Evolutionary conservation across 257 asterid species (phyloP), one percentile per base, ranked within the genome.

Genomic region (Ligustrum vulgare): DNA sequence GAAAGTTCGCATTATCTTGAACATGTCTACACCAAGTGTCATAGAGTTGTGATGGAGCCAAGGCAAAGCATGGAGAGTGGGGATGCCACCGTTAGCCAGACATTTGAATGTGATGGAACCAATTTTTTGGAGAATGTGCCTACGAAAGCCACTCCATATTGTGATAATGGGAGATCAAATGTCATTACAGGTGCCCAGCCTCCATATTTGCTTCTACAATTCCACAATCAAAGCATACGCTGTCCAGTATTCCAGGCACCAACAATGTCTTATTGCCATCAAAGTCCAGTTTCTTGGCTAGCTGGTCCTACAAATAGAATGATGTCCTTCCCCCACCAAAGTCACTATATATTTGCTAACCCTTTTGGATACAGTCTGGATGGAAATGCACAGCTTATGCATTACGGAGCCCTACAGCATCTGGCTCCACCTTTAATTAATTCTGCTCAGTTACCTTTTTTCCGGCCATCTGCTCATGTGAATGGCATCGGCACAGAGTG

Each of bases 201-300:
- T 81, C 96, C 78, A 68, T 73, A 80, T 51, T 76, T 84, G 76
- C 87, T 79, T 73, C 96, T 90, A 70, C 92, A 83, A 75, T 67
- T 90, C 83, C 92, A 83, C 76, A 91, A 79, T 73, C 91, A 85
- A 79, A 83, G 82, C 81, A 67, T 88, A 41, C 89, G 86, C 76
- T 91, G 80, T 79, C 94, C 98, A 2, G 58, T 88, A 75, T 89
- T 85, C 79, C 98, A 82, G 81, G 84, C 90, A 83, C 88, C 97
- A 70, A 56, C 91, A 6, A 71, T 88, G 84, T 89, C 93, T 51
- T 95, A 90, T 80, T 91, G 88, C 79, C 92, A 85, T 79, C 98
- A 89, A 83, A 86, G 77, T 80, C 89, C 97, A 31, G 86, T 87
- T 70, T 77, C 95, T 58, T 93, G 96, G 96, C 73, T 88, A 1